Evolutionary conservation across 371 early-diverging fungal genomes (phyloP).

Genomic region (Zopfochytrium polystomum): DNA sequence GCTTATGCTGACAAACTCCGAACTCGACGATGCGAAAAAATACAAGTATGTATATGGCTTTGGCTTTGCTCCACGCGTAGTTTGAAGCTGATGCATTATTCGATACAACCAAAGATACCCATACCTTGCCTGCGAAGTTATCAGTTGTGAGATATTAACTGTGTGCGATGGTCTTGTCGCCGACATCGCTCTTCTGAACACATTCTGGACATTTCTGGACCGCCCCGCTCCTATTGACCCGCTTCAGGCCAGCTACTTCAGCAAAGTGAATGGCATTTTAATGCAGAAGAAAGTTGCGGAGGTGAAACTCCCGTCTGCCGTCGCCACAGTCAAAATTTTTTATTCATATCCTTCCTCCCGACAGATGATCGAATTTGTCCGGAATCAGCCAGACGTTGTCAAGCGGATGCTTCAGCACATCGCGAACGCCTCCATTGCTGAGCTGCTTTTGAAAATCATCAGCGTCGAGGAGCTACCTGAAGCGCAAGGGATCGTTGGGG

Average conservation of each 20-base stretch:
- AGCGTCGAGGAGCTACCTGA: too few species aligned
- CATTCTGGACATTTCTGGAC: constrained; percentile 80
- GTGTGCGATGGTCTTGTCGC: constrained; percentile 70
- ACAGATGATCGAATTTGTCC: constrained; percentile 42
- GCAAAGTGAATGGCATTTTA: too few species aligned
- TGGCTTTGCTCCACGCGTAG: background rate
- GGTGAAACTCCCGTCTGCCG: constrained; percentile 50
- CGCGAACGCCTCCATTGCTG: constrained; percentile 81
- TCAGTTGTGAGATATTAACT: constrained; percentile 80
- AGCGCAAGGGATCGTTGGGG: constrained; percentile 73
- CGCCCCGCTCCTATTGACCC: constrained; percentile 69
- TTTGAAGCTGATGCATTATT: background rate
- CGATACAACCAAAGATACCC: constrained; percentile 57
- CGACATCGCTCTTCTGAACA: constrained; percentile 65
- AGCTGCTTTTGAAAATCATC: constrained; percentile 84
- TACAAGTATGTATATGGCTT: constrained; percentile 56
- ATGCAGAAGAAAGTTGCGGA: constrained; percentile 66
- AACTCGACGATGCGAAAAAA: constrained; percentile 66
- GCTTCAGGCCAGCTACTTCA: constrained; percentile 80
- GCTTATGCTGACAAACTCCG: too few species aligned
- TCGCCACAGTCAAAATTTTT: background rate
- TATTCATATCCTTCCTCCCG: constrained; percentile 7
- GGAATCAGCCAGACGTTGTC: constrained; percentile 33
- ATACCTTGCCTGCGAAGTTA: constrained; percentile 78
- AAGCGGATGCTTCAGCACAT: constrained; percentile 69